Evolutionary conservation across 495 filamentous ascomycete genomes (phyloP).

Genomic region (Xylaria venustula): DNA sequence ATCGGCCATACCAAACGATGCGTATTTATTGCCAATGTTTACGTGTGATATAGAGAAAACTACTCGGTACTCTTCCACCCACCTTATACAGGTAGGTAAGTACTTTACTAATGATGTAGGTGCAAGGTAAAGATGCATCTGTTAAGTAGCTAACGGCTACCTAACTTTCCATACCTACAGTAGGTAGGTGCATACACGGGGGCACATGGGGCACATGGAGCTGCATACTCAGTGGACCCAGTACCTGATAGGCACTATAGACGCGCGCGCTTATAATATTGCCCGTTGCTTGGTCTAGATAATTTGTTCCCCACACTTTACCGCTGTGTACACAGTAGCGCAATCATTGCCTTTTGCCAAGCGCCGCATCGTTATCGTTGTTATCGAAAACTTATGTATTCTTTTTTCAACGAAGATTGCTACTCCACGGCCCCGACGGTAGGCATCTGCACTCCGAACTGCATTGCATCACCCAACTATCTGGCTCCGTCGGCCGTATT

Average conservation of each 20-base stretch:
- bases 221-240: too few species aligned
- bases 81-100: too few species aligned
- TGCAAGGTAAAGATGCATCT: too few species aligned
- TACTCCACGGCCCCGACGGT: constrained; percentile 12
- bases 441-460: constrained; percentile 6
- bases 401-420: constrained; percentile 11
- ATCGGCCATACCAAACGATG: too few species aligned
- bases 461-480: background rate
- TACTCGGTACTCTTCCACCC: background rate
- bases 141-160: too few species aligned
- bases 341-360: background rate
- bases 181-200: background rate
- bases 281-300: background rate
- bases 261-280: background rate
- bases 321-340: too few species aligned
- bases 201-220: background rate
- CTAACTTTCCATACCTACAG: too few species aligned
- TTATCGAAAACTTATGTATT: constrained; percentile 15
- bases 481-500: background rate
- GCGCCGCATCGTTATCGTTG: constrained; percentile 4
- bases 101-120: too few species aligned
- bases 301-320: background rate
- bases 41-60: too few species aligned
- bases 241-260: background rate
- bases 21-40: too few species aligned